Base-by-base conservation (phyloP, 2,329 filamentous ascomycete genomes). In the Apiospora pterosperma region DNA sequence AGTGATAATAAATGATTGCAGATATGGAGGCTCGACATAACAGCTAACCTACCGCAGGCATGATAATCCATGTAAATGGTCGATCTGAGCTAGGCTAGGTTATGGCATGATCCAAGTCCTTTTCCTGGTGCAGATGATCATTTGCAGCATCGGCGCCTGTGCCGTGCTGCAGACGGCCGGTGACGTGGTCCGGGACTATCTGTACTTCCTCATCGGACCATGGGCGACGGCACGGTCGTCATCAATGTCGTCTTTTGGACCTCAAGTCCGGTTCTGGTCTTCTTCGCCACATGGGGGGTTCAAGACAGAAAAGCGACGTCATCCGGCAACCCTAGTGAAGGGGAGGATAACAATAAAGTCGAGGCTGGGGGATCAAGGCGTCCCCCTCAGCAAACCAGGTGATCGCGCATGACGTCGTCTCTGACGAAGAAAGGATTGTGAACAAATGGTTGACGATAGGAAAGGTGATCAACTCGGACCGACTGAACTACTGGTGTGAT, bases 111-210 rank as follows among this genome's bases (percentile, higher is more conserved):
- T 34, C 28, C 25, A 28, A 34, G 48, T 28, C 7, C 7, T 42
- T 42, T 55, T 90, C 0, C 89, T 90, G 69, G 92, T 86, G 78
- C 92, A 92, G 77, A 88, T 90, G 62, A 84, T 88, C 36, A 85
- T 93, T 42, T 83, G 92, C 1, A 90, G 90, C 0, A 75, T 92
- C 71, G 76, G 70, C 5, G 63, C 76, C 10, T 76, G 76, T 62
- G 73, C 78, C 19, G 67, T 77, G 39, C 74, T 69, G 72, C 75
- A 75, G 63, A 69, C 75, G 21, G 74, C 74, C 59, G 76, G 68
- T 62, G 69, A 70, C 0, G 64, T 76, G 61, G 70, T 72, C 8
- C 75, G 76, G 63, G 77, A 76, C 63, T 76, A 74, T 38, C 72
- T 73, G 2, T 78, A 76, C 59, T 78, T 75, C 73, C 65, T 78